These are phyloP conservation scores for Cutaneotrichosporon curvatum DNA, from an alignment of 1,284 basidiomycete genomes.

Conservation along the genomic window DNA sequence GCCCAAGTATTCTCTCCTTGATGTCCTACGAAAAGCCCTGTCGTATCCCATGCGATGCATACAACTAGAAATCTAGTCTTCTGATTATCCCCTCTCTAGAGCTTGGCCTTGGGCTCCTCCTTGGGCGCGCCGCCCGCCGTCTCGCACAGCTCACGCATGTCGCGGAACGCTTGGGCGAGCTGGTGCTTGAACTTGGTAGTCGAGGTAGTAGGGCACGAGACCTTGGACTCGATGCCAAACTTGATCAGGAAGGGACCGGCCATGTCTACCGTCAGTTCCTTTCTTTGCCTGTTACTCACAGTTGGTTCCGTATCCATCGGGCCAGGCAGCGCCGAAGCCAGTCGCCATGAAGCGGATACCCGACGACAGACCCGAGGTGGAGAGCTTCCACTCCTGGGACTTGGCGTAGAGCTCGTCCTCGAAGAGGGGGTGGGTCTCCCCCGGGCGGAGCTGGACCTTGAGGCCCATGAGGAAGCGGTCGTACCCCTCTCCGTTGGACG, in stretches of 20 bases:
- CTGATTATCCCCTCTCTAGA: slow-evolving; percentile 10
- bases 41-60: background rate
- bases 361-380: slow-evolving; percentile 82
- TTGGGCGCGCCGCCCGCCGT: slow-evolving; percentile 15
- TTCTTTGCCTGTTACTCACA: slow-evolving; percentile 33
- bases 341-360: slow-evolving; percentile 85
- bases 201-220: slow-evolving; percentile 62
- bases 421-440: slow-evolving; percentile 55
- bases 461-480: slow-evolving; percentile 90
- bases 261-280: slow-evolving; percentile 50
- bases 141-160: slow-evolving; percentile 62
- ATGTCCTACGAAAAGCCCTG: too few species aligned
- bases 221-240: slow-evolving; percentile 91
- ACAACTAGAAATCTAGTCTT: background rate
- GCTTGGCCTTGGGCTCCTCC: slow-evolving; percentile 23
- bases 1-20: too few species aligned
- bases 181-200: slow-evolving; percentile 64
- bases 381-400: slow-evolving; percentile 82
- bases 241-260: slow-evolving; percentile 74
- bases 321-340: slow-evolving; percentile 73
- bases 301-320: slow-evolving; percentile 86
- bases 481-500: slow-evolving; percentile 75
- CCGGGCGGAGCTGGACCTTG: slow-evolving; percentile 56
- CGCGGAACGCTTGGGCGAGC: slow-evolving; percentile 61
- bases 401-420: slow-evolving; percentile 70